Base-by-base conservation (phyloP, 2,329 filamentous ascomycete species). In the Aspergillus neotritici region DNA sequence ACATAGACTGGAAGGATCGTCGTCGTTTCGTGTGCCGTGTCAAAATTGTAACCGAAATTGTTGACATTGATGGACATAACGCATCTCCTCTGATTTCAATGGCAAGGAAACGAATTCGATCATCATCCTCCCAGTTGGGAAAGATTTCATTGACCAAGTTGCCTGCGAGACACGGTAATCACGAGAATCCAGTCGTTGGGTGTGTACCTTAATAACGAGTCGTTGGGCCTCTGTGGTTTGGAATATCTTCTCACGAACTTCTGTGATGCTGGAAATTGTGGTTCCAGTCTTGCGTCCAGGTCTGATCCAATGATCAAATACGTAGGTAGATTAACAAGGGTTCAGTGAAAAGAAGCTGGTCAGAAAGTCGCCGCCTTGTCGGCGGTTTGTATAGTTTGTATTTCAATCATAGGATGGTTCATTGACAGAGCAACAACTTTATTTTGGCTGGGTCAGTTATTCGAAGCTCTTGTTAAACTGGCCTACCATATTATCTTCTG, bases 161-260 rank as follows among this genome's bases (percentile, higher is more conserved):
- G 39, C 17, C 28, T 31, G 31, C 31, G 39, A 41, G 13, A 35
- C 32, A 41, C 39, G 32, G 17, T 41, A 41, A 30, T 41, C 32
- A 30, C 29, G 17, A 28, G 32, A 41, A 41, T 35, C 39, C 16
- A 35, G 39, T 30, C 30, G 13, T 41, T 41, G 17, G 15, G 39
- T 41, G 30, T 41, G 39, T 28, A 41, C 31, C 30, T 41, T 41
- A 11, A 41, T 41, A 7, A 41, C 39, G 29, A 35, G 17, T 16
- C 32, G 39, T 35, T 41, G 39, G 25, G 39, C 32, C 16, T 41
- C 39, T 12, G 31, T 15, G 12, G 16, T 41, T 41, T 35, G 4
- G 31, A 41, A 35, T 14, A 41, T 29, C 30, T 35, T 31, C 21
- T 41, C 39, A 25, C 17, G 32, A 7, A 35, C 35, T 29, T 41